Percentiles rank a stretch among this genome's conserved stretches.
These are phyloP conservation scores for Mortierella sp. DNA, from an alignment of 371 early-diverging fungal genomes.

Conservation along the genomic window DNA sequence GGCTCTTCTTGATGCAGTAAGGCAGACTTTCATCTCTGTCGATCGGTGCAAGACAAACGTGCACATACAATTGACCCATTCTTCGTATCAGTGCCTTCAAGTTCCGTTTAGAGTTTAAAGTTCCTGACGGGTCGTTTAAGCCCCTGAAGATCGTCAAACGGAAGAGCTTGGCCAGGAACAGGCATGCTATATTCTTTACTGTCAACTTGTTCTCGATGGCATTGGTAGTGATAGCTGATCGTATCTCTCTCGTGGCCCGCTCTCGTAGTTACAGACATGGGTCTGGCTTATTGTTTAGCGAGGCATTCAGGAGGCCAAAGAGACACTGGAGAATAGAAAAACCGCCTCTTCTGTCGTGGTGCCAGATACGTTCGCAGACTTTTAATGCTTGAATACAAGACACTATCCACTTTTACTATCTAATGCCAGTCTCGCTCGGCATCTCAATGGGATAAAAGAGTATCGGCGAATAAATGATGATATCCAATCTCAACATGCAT, in stretches of 20 bases:
- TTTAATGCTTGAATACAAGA: no score
- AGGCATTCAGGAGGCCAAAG: constrained; percentile 51
- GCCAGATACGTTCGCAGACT: constrained; percentile 12
- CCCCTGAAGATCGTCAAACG: constrained; percentile 66
- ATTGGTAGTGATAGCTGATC: background rate
- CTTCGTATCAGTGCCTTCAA: constrained; percentile 63
- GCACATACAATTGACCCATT: no score
- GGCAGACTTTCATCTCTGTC: constrained; percentile 13
- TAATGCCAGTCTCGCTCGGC: no score
- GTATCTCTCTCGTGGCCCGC: background rate
- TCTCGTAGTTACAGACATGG: constrained; percentile 25
- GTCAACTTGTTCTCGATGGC: background rate
- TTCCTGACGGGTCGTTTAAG: constrained; percentile 58
- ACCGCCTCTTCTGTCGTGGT: background rate
- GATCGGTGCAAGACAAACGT: no score
- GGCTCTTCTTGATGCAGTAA: constrained; percentile 72
- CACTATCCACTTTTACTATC: no score
- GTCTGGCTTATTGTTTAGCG: constrained; percentile 42
- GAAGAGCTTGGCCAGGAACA: constrained; percentile 57
- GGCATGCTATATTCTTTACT: constrained; percentile 16
- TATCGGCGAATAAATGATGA: no score
- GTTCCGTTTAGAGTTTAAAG: constrained; percentile 65
- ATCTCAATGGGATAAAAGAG: no score
- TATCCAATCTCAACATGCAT: no score
- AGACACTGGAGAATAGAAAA: constrained; percentile 23